Evolutionary conservation across 176 grass and related monocot species (phyloP), one percentile per base, ranked within the genome.

Genomic region (Zizania latifolia): DNA sequence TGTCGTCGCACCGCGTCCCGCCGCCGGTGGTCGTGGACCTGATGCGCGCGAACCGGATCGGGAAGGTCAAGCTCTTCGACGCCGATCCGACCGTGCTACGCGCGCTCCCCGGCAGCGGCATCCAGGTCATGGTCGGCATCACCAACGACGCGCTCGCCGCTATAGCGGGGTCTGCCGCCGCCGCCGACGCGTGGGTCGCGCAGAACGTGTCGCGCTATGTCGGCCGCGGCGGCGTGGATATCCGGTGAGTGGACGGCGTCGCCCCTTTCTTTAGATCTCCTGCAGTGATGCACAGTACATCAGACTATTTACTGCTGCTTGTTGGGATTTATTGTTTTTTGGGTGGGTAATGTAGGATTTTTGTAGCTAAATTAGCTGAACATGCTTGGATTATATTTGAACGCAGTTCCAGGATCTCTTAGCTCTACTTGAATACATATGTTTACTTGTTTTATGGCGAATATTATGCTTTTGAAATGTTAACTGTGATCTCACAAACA

Each of bases 51-150:
- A 96, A 96, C 68, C 80, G 73, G 59, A 92, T 96, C 48, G 68
- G 70, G 7, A 96, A 92, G 80, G 93, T 90, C 8, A 97, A 97
- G 83, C 81, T 93, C 38, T 93, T 97, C 74, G 87, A 97, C 50
- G 67, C 87, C 35, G 80, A 97, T 78, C 72, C 82, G 16, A 41
- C 57, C 4, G 75, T 88, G 65, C 74, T 93, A 16, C 83, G 80
- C 44, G 90, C 90, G 68, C 86, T 93, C 66, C 78, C 69, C 54
- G 89, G 89, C 51, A 92, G 84, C 88, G 84, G 93, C 74, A 88
- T 96, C 65, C 64, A 92, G 78, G 78, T 92, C 74, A 88, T 96
- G 87, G 84, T 92, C 64, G 89, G 89, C 12, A 21, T 92, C 68
- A 91, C 93, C 34, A 96, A 92, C 67, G 89, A 79, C 2, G 61